Evolutionary conservation across 176 grass and related monocot genomes (phyloP).

Genomic region (Rhynchospora pubera): DNA sequence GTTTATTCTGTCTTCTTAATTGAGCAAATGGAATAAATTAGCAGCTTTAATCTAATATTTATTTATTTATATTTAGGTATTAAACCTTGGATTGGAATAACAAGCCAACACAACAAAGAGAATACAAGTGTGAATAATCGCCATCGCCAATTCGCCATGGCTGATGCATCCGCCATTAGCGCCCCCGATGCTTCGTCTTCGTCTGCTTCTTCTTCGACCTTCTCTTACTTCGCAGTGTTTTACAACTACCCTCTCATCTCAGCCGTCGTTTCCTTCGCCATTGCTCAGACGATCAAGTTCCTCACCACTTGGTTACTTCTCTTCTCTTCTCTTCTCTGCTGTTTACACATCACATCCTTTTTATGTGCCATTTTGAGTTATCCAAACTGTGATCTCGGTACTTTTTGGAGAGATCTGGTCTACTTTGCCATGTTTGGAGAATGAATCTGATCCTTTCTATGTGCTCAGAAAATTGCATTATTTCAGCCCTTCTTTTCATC

Average conservation of each 20-base stretch:
- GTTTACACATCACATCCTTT: background rate
- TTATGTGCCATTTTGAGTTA: background rate
- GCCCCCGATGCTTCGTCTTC: background rate
- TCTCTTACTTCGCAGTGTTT: slow-evolving; percentile 60
- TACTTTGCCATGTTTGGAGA: background rate
- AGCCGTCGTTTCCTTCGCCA: slow-evolving; percentile 59
- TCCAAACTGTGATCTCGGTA: background rate
- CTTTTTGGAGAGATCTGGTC: background rate
- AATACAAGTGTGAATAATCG: slow-evolving; percentile 5
- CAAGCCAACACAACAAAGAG: background rate
- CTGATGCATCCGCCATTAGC: slow-evolving; percentile 3
- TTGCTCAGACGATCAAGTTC: slow-evolving; percentile 72
- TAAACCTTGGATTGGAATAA: background rate
- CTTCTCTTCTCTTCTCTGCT: no score
- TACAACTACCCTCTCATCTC: slow-evolving; percentile 66
- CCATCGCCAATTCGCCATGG: background rate
- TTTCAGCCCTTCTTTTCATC: background rate
- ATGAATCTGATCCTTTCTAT: background rate
- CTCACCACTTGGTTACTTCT: slow-evolving; percentile 70
- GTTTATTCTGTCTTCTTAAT: background rate
- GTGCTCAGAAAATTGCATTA: background rate
- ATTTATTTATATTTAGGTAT: no score
- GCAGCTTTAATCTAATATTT: background rate
- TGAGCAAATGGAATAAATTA: background rate
- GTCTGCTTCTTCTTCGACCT: slow-evolving; percentile 29